Evolutionary conservation across 2,329 filamentous ascomycete species (phyloP), one percentile per base, ranked within the genome.

Genomic region (Trichothecium sympodiale): DNA sequence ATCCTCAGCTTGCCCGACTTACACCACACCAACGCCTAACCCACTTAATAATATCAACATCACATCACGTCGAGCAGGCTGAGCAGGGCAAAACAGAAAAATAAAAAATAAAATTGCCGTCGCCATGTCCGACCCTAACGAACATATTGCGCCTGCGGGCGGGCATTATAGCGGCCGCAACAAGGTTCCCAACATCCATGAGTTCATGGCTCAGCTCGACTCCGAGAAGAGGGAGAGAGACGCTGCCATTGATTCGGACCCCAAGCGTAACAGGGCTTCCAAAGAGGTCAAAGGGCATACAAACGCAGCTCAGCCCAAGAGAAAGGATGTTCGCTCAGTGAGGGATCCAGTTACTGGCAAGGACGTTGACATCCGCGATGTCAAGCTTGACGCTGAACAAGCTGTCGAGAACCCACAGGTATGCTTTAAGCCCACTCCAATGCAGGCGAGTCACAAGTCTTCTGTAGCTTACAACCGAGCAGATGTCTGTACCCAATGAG

Each of bases 341-440:
- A 86, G 83, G 1, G 89, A 96, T 54, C 89, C 89, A 0, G 84
- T 85, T 1, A 95, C 89, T 0, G 87, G 87, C 15, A 82, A 77
- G 35, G 71, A 94, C 44, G 83, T 95, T 15, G 74, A 83, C 43
- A 94, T 96, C 43, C 83, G 87, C 46, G 84, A 94, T 59, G 77
- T 83, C 15, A 75, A 83, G 48, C 67, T 79, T 36, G 69, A 80
- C 31, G 64, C 81, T 48, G 71, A 83, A 58, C 71, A 83, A 30
- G 64, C 74, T 3, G 82, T 80, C 0, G 75, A 84, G 34, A 69
- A 93, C 40, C 85, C 87, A 1, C 65, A 69, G 56, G 80, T 83
- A 63, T 45, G 57, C n/a, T n/a, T n/a, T n/a, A n/a, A n/a, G n/a
- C n/a, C n/a, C n/a, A n/a, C n/a, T n/a, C n/a, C n/a, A n/a, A n/a